Base-by-base conservation (phyloP, 192 early-diverging fungal species). In the Pilaira anomala region DNA sequence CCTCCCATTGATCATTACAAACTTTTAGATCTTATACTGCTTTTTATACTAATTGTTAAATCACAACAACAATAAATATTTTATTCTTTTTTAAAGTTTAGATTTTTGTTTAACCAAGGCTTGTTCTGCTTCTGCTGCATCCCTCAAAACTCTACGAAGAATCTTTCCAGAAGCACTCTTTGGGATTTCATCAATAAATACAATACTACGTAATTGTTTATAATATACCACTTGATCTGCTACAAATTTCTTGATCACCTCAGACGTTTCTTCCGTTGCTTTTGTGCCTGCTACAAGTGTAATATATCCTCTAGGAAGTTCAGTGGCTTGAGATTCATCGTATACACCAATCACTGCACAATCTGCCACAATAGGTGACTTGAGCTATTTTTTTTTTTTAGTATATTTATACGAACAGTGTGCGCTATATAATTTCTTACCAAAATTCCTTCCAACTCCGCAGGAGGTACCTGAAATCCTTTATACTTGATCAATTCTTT, bases 401-500 rank as follows among this genome's bases (percentile, higher is more conserved):
- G 22, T 36, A 30, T n/a, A n/a, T n/a, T n/a, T n/a, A n/a, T n/a
- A n/a, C n/a, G n/a, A n/a, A n/a, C n/a, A n/a, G n/a, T n/a, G n/a
- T n/a, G n/a, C n/a, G n/a, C n/a, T n/a, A n/a, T n/a, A n/a, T n/a
- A n/a, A n/a, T 25, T 36, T 60, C 21, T 49, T 50, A 62, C 60
- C 46, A 62, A 62, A 24, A 65, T 33, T 1, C 80, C 85, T 68
- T 97, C 95, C 12, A 97, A 78, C 69, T 95, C 93, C 0, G 93
- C 89, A 3, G 93, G 95, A 3, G 91, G 82, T 18, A 97, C 89
- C 71, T 91, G 33, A 9, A 36, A 36, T 16, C 84, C 81, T 68
- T 95, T 95, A 82, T 91, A 97, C 72, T 98, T 96, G 77, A 95
- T 96, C 8, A 95, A 77, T 66, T 94, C 91, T 80, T 95, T 98